Base-by-base conservation (phyloP, 805 yeast species). In the Scheffersomyces stipitis region DNA sequence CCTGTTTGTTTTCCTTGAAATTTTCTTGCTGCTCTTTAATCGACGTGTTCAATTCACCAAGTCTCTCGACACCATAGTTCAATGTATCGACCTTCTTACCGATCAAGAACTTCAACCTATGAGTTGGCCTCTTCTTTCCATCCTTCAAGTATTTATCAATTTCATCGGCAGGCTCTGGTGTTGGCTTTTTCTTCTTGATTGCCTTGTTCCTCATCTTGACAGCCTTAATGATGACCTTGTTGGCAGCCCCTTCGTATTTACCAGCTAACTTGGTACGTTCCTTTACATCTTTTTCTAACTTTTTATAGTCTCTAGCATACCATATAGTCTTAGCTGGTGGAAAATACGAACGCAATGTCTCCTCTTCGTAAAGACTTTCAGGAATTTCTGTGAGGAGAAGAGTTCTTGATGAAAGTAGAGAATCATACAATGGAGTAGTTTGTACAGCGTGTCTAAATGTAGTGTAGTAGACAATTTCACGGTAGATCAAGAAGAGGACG, bases 1-100 rank as follows among this genome's bases (percentile, higher is more conserved):
- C 58, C 51, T 75, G 75, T 3, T 76, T 68, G 42, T 71, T 71
- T 5, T 73, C 62, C 33, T 73, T 73, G 60, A 77, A 75, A 26
- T 68, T 62, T 13, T 59, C 52, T 62, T 87, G 96, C 33, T 69
- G 62, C 18, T 72, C 66, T 31, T 66, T 69, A 48, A 93, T 83
- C 34, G 85, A 77, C 9, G 63, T 67, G 61, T 86, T 87, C 52
- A 83, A 71, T 47, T 83, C 85, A 15, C 81, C 83, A 34, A 90
- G 62, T 49, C 74, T 74, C 45, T 80, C 80, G 35, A 78, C 72
- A 43, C 84, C 80, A 55, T 88, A 84, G 35, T 82, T 76, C 53
- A 91, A 76, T 23, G 96, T 84, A 51, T 83, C 83, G 38, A 90
- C 96, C 65, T 90, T 90, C 63, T 85, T 64, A 41, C 96, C 95